Percentiles rank a stretch among this genome's conserved stretches.
These are phyloP conservation scores for Quercus bicolor DNA, from an alignment of 306 rosid species.

Conservation along the genomic window DNA sequence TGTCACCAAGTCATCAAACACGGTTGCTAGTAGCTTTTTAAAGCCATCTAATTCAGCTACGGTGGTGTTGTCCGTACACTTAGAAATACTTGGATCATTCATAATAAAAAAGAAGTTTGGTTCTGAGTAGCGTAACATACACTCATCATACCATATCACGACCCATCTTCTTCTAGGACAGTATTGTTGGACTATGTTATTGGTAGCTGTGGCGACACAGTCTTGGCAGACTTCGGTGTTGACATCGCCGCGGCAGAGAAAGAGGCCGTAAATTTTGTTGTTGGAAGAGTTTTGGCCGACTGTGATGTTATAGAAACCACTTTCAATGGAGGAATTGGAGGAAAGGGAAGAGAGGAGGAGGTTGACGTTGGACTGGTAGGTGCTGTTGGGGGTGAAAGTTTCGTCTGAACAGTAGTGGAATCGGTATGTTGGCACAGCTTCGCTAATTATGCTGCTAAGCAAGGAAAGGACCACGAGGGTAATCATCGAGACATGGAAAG, in stretches of 20 bases:
- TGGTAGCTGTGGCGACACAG: constrained; percentile 7
- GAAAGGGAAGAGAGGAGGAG: too few relatives aligned
- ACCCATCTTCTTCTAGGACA: not conserved
- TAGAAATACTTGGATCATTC: fast-evolving
- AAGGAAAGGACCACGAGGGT: too few relatives aligned
- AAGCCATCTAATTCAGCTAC: not conserved
- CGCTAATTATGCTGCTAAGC: too few relatives aligned
- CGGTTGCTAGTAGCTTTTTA: not conserved
- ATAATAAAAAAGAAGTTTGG: not conserved
- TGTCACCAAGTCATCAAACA: too few relatives aligned
- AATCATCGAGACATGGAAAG: too few relatives aligned
- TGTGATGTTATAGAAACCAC: not conserved
- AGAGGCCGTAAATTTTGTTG: constrained; percentile 18
- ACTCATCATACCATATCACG: constrained; percentile 21
- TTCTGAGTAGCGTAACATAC: constrained; percentile 22
- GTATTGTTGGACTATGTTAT: not conserved
- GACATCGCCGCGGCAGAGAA: constrained; percentile 21
- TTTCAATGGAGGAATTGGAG: too few relatives aligned
- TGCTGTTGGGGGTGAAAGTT: too few relatives aligned
- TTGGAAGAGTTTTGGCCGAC: not conserved
- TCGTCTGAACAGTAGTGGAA: too few relatives aligned
- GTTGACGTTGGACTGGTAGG: too few relatives aligned
- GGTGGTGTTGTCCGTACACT: not conserved
- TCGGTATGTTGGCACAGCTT: too few relatives aligned
- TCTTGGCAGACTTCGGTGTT: not conserved